phyloP scores from a whole-genome alignment of 345 rosid genomes.

The Salix brachista region DNA sequence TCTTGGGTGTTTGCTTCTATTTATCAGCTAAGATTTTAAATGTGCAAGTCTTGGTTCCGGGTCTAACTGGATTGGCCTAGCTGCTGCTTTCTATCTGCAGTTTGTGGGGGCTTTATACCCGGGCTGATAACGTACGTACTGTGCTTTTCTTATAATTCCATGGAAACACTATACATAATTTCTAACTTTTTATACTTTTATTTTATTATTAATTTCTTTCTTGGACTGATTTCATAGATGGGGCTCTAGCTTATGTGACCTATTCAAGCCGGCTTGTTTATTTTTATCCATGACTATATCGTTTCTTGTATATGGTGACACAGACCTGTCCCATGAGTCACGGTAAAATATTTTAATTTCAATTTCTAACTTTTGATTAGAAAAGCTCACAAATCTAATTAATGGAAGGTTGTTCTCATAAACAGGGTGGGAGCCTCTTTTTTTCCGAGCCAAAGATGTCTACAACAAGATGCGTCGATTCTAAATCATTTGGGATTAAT shows the following conservation, averaged over 20 bases:
- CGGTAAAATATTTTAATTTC: not conserved
- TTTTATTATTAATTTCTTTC: not conserved
- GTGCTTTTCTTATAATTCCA: constrained; percentile 18
- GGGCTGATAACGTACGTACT: constrained; percentile 24
- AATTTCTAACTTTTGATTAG: not conserved
- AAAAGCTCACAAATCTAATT: not conserved
- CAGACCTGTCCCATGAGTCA: not conserved
- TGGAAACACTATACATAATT: not conserved
- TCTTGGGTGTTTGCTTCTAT: not conserved
- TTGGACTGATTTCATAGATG: not conserved
- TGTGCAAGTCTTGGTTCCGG: not conserved
- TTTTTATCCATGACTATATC: not conserved
- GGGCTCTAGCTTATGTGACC: not conserved
- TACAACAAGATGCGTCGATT: not conserved
- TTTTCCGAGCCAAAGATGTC: not conserved
- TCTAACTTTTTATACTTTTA: not conserved
- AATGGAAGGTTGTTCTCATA: not conserved
- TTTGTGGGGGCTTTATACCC: constrained; percentile 10
- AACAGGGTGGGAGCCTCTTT: not conserved
- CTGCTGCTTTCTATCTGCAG: not conserved
- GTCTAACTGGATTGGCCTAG: not conserved
- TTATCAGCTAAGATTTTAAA: not conserved
- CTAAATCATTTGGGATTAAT: not conserved
- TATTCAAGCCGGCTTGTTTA: constrained; percentile 11
- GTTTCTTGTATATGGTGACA: not conserved